Base-by-base conservation (phyloP, 768 basidiomycete species). In the Kwoniella sp. region DNA sequence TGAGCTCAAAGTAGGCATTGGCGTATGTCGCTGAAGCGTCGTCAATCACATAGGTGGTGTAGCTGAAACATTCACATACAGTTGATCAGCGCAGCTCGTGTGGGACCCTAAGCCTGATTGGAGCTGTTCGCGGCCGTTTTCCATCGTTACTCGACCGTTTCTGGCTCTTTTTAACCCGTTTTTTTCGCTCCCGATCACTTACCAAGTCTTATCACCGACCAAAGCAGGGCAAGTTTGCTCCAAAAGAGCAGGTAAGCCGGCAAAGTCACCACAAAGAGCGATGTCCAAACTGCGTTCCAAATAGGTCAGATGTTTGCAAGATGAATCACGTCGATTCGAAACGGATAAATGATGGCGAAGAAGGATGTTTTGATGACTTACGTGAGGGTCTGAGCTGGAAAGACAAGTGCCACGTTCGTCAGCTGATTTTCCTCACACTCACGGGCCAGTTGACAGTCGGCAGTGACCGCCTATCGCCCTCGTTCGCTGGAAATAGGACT, bases 11-110 rank as follows among this genome's bases (percentile, higher is more conserved):
- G 61, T 76, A 71, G 13, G 74, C 72, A 50, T 72, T 73, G 52
- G 67, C 74, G 57, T 73, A 73, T 17, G 69, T 72, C 8, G 69
- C 36, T 1, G 47, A 55, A 4, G 44, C 64, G 54, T 65, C 64
- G 47, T 71, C 64, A 60, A 88, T 80, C 46, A 90, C 88, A 61
- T 85, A 88, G 80, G 88, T 85, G 12, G 84, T 82, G 79, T 91
- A 90, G 78, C 89, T 65, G 24, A 25, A 50, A 36, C 36, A 15
- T 44, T 33, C 33, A 33, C 33, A 33, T 13, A 13, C 22, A 52
- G 21, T 52, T 52, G 22, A 52, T 7, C 22, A 21, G 50, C 6
- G 10, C 21, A 52, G 26, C n/a, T n/a, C n/a, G n/a, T n/a, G n/a
- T n/a, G n/a, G n/a, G n/a, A n/a, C n/a, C n/a, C n/a, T n/a, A n/a